phyloP scores from a whole-genome alignment of 2,329 filamentous ascomycete genomes.

The Paecilomyces variotii region DNA sequence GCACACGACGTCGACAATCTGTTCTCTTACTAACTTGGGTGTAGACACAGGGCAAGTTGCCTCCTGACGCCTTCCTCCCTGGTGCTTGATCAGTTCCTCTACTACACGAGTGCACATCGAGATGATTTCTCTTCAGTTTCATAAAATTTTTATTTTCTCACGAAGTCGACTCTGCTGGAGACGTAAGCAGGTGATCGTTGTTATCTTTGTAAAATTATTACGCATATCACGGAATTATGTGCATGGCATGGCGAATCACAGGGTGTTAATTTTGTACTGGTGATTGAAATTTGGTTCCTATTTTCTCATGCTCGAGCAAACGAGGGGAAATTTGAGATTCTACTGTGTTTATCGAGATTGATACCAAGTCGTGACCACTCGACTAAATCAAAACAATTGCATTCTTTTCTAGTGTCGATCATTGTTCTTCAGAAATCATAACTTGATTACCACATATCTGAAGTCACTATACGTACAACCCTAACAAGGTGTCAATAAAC shows the following conservation, averaged over 20 bases:
- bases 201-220: background rate
- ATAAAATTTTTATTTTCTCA: background rate
- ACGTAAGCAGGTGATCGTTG: background rate
- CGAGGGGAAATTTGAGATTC: background rate
- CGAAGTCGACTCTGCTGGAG: background rate
- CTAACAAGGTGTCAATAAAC: background rate
- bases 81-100: background rate
- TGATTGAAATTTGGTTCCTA: background rate
- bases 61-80: conserved; percentile 42
- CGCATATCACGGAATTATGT: background rate
- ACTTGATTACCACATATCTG: background rate
- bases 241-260: background rate
- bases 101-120: background rate
- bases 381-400: background rate
- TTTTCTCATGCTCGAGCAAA: background rate
- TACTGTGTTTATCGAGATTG: background rate
- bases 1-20: background rate
- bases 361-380: background rate
- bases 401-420: background rate
- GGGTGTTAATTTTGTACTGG: background rate
- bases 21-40: conserved; percentile 12
- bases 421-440: background rate
- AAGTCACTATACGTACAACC: background rate
- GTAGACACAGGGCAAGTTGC: conserved; percentile 36
- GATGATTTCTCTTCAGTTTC: background rate